Base-by-base conservation (phyloP, 306 rosid genomes). In the Castanea sativa region DNA sequence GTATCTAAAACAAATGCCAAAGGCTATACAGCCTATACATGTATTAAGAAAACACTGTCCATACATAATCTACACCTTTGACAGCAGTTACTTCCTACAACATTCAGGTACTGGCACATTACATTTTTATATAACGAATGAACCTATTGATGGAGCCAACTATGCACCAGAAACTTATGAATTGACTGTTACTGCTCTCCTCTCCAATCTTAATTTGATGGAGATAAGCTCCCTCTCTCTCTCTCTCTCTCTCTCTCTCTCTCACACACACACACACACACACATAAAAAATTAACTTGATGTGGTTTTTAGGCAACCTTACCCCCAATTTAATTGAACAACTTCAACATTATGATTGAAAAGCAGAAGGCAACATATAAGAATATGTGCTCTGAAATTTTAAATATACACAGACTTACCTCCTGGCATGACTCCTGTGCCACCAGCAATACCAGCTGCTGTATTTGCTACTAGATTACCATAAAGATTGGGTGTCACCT, bases 391-490 rank as follows among this genome's bases (percentile, higher is more conserved):
- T 43, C 75, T 59, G 60, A 35, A 79, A 41, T 2, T 57, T 82
- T 69, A 77, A 52, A 64, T 3, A 65, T 15, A 2, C 25, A 55
- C 14, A 29, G 70, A 8, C 61, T 52, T 88, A 94, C 99, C 99
- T 89, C 97, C 99, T 0, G 97, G 99, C 99, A 94, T 94, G 86
- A 94, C 95, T 61, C 99, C 99, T 5, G 99, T 94, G 82, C 99
- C 99, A 79, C 97, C 97, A 25, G 97, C 99, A 80, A 95, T 95
- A 80, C 99, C 98, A 75, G 99, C 97, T 18, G 99, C 97, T 18
- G 98, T 95, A 83, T 95, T 95, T 77, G 99, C 97, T 41, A 93
- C 94, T 1, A 95, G 97, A 82, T 95, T 95, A 75, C 99, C 99
- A 79, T 95, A 95, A 15, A 95, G 98, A 86, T 95, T 95, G 63